Evolutionary conservation across 2,329 filamentous ascomycete genomes (phyloP).

Genomic region (Epichloe hybrida): DNA sequence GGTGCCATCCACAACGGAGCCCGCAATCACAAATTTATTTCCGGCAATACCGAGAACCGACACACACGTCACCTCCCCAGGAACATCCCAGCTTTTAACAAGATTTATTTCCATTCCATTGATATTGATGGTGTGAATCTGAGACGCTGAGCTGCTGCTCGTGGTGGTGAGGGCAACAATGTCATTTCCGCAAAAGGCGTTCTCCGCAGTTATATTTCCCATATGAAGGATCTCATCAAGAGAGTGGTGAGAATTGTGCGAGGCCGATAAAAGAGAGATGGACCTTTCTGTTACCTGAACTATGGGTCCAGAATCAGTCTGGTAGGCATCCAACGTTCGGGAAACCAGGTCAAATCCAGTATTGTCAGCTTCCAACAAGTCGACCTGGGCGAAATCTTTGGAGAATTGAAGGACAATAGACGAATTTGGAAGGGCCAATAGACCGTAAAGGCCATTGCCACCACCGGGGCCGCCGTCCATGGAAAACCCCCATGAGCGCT

Average conservation of each 20-base stretch:
- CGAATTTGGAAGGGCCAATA: constrained; percentile 36
- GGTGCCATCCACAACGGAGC: constrained; percentile 18
- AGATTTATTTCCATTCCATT: constrained; percentile 19
- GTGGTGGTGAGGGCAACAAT: constrained; percentile 30
- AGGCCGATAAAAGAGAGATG: constrained; percentile 25
- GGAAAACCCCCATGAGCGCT: constrained; percentile 40
- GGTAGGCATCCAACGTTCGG: constrained; percentile 35
- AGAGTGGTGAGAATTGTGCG: constrained; percentile 20
- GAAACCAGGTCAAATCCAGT: constrained; percentile 37
- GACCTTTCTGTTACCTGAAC: constrained; percentile 41
- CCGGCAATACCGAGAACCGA: constrained; percentile 17
- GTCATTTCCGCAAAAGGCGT: constrained; percentile 27
- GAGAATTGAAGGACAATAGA: constrained; percentile 36
- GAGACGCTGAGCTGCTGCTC: constrained; percentile 21
- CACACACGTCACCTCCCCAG: constrained; percentile 38
- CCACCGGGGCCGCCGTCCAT: constrained; percentile 9
- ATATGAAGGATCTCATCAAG: constrained; percentile 18
- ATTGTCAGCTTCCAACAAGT: constrained; percentile 25
- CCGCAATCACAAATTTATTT: constrained; percentile 19
- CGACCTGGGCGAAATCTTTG: constrained; percentile 31
- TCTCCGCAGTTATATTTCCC: constrained; percentile 19
- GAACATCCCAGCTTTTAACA: constrained; percentile 19
- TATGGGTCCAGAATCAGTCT: constrained; percentile 22
- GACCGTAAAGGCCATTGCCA: constrained; percentile 17
- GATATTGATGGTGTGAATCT: constrained; percentile 26